Percentiles rank a stretch among this genome's conserved stretches.
Conservation (phyloP, 805 yeast genomes). For the Cyberlindnera samutprakarnensis region DNA sequence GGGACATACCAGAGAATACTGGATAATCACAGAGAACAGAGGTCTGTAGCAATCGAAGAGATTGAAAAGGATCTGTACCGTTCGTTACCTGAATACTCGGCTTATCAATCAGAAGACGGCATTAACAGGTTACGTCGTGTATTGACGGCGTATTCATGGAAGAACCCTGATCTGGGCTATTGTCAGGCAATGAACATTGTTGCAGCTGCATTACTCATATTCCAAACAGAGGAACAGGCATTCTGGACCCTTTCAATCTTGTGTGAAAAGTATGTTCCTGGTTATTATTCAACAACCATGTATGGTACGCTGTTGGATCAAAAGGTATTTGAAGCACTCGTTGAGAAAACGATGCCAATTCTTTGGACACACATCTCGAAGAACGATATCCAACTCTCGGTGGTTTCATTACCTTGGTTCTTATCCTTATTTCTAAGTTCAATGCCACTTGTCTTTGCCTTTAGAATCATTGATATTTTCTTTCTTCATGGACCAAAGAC, state of each 20-base stretch:
- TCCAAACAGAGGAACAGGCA: conserved; percentile 95
- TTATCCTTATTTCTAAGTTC: conserved; percentile 81
- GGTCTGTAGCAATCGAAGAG: conserved; percentile 86
- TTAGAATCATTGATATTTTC: conserved; percentile 83
- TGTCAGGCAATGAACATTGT: conserved; percentile 99
- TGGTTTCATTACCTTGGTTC: conserved; percentile 95
- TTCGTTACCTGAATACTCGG: conserved; percentile 92
- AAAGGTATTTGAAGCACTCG: conserved; percentile 84
- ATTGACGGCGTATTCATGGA: conserved; percentile 92
- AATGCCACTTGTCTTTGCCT: conserved; percentile 92
- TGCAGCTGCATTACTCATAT: conserved; percentile 68
- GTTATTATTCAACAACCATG: conserved; percentile 95
- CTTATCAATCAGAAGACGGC: conserved; percentile 83
- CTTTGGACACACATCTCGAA: conserved; percentile 74
- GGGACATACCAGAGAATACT: conserved; percentile 54
- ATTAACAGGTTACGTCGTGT: conserved; percentile 80
- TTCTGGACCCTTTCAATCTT: conserved; percentile 82
- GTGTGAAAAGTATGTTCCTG: conserved; percentile 85
- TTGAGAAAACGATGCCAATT: conserved; percentile 83
- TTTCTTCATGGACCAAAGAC: conserved; percentile 86
- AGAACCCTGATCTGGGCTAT: conserved; percentile 93
- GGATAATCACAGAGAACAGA: conserved; percentile 51
- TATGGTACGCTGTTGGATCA: conserved; percentile 94
- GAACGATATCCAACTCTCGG: conserved; percentile 84
- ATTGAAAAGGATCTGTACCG: conserved; percentile 94